These are phyloP conservation scores for Proliferodiscus dingleyae DNA, from an alignment of 2,329 filamentous ascomycete species.

Conservation along the genomic window DNA sequence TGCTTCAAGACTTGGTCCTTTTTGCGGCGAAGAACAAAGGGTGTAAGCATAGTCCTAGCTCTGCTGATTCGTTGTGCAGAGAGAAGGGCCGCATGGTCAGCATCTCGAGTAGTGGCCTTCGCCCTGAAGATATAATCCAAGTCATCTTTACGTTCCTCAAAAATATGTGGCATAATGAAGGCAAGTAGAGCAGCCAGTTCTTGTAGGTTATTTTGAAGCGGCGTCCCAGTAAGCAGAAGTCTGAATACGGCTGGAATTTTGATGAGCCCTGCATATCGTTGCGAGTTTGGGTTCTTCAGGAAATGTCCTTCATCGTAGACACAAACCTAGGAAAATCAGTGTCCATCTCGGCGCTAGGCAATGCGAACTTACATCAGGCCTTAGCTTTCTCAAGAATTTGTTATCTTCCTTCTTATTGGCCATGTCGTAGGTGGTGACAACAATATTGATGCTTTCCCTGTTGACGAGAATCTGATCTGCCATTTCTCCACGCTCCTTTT, in stretches of 20 bases:
- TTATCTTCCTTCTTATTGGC: constrained; percentile 54
- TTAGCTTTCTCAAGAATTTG: constrained; percentile 55
- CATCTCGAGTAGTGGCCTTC: constrained; percentile 78
- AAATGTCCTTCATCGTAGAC: constrained; percentile 95
- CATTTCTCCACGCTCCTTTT: constrained; percentile 62
- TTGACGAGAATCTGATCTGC: constrained; percentile 61
- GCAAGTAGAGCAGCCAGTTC: constrained; percentile 85
- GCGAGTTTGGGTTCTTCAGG: constrained; percentile 81
- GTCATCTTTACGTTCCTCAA: constrained; percentile 69
- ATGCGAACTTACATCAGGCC: constrained; percentile 39
- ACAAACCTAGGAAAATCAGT: constrained; percentile 27
- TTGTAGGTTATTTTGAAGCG: constrained; percentile 88
- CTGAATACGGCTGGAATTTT: constrained; percentile 77
- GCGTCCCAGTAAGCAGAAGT: constrained; percentile 83
- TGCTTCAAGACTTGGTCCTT: constrained; percentile 88
- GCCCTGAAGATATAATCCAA: constrained; percentile 87
- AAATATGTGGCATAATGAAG: constrained; percentile 89
- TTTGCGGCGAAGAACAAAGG: constrained; percentile 89
- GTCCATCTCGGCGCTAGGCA: background rate
- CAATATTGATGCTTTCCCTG: constrained; percentile 62
- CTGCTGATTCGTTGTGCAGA: constrained; percentile 82
- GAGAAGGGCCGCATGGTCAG: constrained; percentile 74
- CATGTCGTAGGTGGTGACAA: constrained; percentile 69
- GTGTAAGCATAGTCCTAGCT: constrained; percentile 87
- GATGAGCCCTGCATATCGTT: constrained; percentile 74